Evolutionary conservation across 2,329 filamentous ascomycete genomes (phyloP), one percentile per base, ranked within the genome.

Genomic region (Endoconidiophora polonica): DNA sequence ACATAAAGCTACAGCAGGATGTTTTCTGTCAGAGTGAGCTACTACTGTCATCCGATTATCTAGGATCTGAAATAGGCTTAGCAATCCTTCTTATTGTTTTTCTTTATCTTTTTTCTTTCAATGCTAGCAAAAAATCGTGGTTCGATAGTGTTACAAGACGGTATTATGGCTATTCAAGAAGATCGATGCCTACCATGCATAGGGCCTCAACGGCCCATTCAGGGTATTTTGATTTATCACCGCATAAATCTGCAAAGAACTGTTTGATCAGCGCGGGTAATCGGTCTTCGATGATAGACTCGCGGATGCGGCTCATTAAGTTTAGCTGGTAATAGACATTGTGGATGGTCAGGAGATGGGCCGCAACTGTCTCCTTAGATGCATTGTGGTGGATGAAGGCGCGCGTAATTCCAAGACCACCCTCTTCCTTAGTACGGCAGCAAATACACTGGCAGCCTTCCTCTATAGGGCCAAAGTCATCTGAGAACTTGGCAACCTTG

Each of bases 251-350:
- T 2, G 63, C 68, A 65, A 98, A 98, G 67, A 94, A 96, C 33
- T 73, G 66, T 56, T 69, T 78, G 54, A 95, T 62, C 58, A 91
- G 94, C 2, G 69, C 73, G 1, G 91, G 88, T 62, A 83, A 96
- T 47, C 70, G 66, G 61, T 94, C 87, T 54, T 81, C 81, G 5
- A 94, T 67, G 55, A 96, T 86, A 14, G 91, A 79, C 55, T 84
- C 71, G 53, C 90, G 74, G 10, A 79, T 75, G 54, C 75, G 68
- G 18, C 73, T 69, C 87, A 96, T 95, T 58, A 98, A 68, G 54
- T 82, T 74, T 49, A 98, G 71, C 62, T 94, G 78, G 60, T 94
- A 94, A 68, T 87, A 86, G 23, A 98, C 86, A 61, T 98, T 98
- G 64, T 98, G 91, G 60, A 96, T 86, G 1, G 86, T 94, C 49